phyloP scores from a whole-genome alignment of 768 basidiomycete genomes.

The Austroboletus eburneus region DNA sequence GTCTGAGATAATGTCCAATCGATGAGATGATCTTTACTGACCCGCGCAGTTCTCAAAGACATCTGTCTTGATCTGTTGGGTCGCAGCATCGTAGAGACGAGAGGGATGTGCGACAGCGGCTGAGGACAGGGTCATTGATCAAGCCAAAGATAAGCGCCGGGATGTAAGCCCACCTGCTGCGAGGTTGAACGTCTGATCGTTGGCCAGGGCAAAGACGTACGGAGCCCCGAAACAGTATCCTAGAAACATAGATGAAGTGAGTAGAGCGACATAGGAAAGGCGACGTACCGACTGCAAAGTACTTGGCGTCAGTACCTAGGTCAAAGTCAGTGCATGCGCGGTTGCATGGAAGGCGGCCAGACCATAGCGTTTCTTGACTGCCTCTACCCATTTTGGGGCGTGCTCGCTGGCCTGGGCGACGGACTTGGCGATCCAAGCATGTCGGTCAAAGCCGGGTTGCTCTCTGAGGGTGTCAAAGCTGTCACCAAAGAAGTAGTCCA shows the following conservation, averaged over 20 bases:
- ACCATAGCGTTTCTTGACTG: constrained; percentile 49
- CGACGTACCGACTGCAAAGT: constrained; percentile 41
- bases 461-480: constrained; percentile 39
- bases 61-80: constrained; percentile 38
- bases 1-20: not conserved
- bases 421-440: constrained; percentile 39
- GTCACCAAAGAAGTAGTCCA: constrained; percentile 65
- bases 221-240: constrained; percentile 61
- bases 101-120: constrained; percentile 58
- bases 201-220: constrained; percentile 44
- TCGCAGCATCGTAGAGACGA: constrained; percentile 1
- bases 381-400: constrained; percentile 50
- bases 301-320: constrained; percentile 32
- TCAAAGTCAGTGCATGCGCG: not conserved
- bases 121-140: constrained; percentile 16
- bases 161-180: constrained; percentile 38
- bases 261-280: not conserved
- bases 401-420: constrained; percentile 35
- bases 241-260: constrained; percentile 13
- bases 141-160: not conserved
- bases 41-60: constrained; percentile 47
- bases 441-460: constrained; percentile 35
- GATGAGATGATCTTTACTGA: constrained; percentile 22
- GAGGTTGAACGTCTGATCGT: constrained; percentile 36
- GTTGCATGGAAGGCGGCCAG: not conserved